Evolutionary conservation across 163 green algal species (phyloP).

Genomic region (Prototheca cutis): DNA sequence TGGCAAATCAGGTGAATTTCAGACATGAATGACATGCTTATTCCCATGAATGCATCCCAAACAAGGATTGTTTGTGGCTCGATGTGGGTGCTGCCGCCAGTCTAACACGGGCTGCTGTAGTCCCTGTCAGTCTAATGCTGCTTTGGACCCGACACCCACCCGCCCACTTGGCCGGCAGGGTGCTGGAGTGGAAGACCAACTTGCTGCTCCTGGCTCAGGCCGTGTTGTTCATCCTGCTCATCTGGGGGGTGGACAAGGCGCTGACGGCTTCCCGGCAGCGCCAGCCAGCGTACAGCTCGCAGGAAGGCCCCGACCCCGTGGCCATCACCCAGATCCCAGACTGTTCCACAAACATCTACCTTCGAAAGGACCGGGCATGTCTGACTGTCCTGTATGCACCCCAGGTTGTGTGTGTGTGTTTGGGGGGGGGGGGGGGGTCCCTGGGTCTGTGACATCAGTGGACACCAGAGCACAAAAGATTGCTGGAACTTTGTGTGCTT

Average conservation of each 20-base stretch:
- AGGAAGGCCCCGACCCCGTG: neutral
- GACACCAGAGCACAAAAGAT: too few species aligned
- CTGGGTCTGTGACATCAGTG: too few species aligned
- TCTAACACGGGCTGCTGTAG: too few species aligned
- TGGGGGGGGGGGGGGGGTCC: neutral
- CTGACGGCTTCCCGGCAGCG: conserved; percentile 21
- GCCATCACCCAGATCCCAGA: conserved; percentile 26
- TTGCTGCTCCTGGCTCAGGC: conserved; percentile 24
- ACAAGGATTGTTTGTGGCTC: too few species aligned
- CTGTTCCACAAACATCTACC: conserved; percentile 32
- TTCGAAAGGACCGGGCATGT: conserved; percentile 34
- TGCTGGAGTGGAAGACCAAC: conserved; percentile 28
- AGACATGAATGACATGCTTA: too few species aligned
- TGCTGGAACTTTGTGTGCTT: too few species aligned
- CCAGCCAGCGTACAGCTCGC: conserved; percentile 14
- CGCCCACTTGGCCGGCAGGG: neutral
- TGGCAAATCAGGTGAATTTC: conserved; percentile 24
- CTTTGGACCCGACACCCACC: too few species aligned
- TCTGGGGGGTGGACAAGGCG: conserved; percentile 31
- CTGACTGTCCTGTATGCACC: conserved; percentile 47
- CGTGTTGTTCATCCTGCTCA: conserved; percentile 29
- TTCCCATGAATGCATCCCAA: too few species aligned
- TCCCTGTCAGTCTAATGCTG: too few species aligned
- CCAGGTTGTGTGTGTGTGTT: neutral
- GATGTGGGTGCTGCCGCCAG: too few species aligned